Base-by-base conservation (phyloP, 176 grass and related monocot species). In the Musa troglodytarum region DNA sequence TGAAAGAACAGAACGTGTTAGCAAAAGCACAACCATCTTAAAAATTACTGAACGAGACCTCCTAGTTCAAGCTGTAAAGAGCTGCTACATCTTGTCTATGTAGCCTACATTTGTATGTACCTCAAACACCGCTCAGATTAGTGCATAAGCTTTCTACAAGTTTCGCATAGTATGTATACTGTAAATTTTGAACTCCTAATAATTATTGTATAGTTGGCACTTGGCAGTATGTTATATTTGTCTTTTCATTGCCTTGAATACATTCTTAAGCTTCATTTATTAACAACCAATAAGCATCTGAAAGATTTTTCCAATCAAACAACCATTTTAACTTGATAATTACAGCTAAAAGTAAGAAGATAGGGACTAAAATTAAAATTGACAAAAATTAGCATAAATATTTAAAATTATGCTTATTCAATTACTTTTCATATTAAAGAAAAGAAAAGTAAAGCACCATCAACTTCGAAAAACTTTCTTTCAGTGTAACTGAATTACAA, bases 261-360 rank as follows among this genome's bases (percentile, higher is more conserved):
- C 65, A 68, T 68, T 68, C 65, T 29, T 68, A 68, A 34, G 25
- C 65, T 34, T 68, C 24, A 68, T 68, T 66, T 28, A 26, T 57
- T 57, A 57, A 57, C 55, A 16, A 5, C 14, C 55, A 57, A 66
- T 29, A 34, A 67, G 64, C 64, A 67, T 29, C 26, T 1, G 12
- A 68, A 26, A 68, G 11, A 15, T 43, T 6, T 16, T 15, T 69
- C 8, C 20, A 1, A 49, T 43, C 34, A 20, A 8, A 2, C 20
- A n/a, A 69, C 10, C 34, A 8, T 50, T 2, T 16, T 50, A 50
- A 19, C 34, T 69, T n/a, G 4, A 43, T 6, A 43, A 43, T 43
- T 43, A 43, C 34, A 69, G 6, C 4, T 8, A 61, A 19, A n/a
- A 61, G 57, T n/a, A 61, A 61, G 17, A 61, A n/a, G 14, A 61